Evolutionary conservation across 2,329 filamentous ascomycete species (phyloP).

Genomic region (Moelleriella libera): DNA sequence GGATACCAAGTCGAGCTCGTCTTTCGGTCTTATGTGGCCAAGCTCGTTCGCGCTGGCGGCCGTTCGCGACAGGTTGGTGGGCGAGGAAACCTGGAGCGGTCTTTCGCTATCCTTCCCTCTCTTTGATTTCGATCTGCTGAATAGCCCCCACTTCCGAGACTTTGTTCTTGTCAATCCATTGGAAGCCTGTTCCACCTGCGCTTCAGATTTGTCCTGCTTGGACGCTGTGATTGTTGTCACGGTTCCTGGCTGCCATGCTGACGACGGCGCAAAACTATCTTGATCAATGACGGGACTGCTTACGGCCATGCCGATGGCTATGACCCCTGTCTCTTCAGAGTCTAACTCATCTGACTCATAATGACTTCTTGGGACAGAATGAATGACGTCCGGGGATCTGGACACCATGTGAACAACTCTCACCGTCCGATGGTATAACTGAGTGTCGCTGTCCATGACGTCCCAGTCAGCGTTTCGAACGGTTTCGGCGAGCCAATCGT

Average conservation of each 20-base stretch:
- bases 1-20: neutral
- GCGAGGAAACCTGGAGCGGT: conserved; percentile 1
- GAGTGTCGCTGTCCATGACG: neutral
- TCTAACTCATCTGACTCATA: conserved; percentile 14
- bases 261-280: conserved; percentile 10
- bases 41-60: too few relatives aligned
- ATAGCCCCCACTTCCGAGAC: conserved; percentile 44
- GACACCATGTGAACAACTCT: conserved; percentile 1
- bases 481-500: too few relatives aligned
- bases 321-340: conserved; percentile 11
- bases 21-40: neutral
- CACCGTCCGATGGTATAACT: conserved; percentile 1
- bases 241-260: conserved; percentile 11
- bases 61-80: neutral
- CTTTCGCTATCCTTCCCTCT: conserved; percentile 7
- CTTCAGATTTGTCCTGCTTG: conserved; percentile 6
- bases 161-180: conserved; percentile 25
- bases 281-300: conserved; percentile 48
- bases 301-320: conserved; percentile 57
- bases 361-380: neutral
- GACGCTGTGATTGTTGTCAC: conserved; percentile 11
- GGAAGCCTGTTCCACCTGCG: conserved; percentile 4
- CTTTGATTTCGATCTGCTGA: conserved; percentile 29
- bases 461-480: neutral
- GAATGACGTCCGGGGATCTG: conserved; percentile 20